A percentile compares a stretch with the other conserved stretches of the same genome.
Evolutionary conservation across 1,139 yeast species (phyloP).

Genomic region (Debaryomyces sp.): DNA sequence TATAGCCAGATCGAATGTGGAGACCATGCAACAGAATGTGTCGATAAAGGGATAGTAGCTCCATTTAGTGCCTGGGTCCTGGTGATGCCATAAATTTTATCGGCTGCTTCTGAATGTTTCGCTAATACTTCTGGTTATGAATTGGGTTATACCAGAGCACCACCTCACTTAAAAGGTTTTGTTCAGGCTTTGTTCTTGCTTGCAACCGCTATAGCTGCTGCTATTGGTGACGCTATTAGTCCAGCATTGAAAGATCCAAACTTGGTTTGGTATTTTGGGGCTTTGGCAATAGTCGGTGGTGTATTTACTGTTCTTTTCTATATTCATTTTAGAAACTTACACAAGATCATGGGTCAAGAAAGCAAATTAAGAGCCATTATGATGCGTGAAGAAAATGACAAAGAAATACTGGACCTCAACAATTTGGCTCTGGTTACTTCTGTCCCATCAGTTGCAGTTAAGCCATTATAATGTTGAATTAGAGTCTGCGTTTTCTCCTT

Average conservation of each 20-base stretch:
- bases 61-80: constrained; percentile 63
- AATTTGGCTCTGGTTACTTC: constrained; percentile 27
- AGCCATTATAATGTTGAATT: constrained; percentile 9
- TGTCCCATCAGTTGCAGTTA: constrained; percentile 23
- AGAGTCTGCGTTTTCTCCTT: neutral
- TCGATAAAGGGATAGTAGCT: constrained; percentile 41
- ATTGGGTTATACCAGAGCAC: constrained; percentile 70
- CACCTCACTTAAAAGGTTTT: constrained; percentile 66
- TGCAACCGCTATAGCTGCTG: constrained; percentile 62
- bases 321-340: constrained; percentile 54
- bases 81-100: constrained; percentile 51
- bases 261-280: constrained; percentile 58
- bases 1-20: constrained; percentile 45
- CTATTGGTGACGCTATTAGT: constrained; percentile 56
- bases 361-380: constrained; percentile 27
- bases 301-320: constrained; percentile 46
- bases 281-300: constrained; percentile 49
- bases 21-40: constrained; percentile 49
- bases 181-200: constrained; percentile 68
- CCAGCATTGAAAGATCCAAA: constrained; percentile 58
- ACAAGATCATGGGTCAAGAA: constrained; percentile 52
- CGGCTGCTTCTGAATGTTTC: constrained; percentile 71
- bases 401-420: constrained; percentile 12
- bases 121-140: constrained; percentile 70
- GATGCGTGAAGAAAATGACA: constrained; percentile 3